A percentile compares a stretch with the other conserved stretches of the same genome.
Conservation (phyloP, 208 protist species). For the Trypanosoma vivax region DNA sequence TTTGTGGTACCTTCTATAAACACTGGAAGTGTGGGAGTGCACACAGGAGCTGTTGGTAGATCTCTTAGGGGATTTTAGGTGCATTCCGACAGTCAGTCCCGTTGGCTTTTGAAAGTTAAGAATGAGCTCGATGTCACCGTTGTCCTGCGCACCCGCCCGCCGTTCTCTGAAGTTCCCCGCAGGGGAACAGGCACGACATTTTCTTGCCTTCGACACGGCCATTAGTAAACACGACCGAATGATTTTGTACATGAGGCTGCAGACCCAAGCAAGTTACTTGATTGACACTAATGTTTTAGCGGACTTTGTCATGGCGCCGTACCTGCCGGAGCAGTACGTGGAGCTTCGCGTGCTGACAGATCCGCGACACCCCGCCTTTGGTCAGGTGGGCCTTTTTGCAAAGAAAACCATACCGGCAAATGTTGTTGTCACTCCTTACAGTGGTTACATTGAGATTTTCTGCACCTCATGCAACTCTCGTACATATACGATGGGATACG, state of each 20-base stretch:
- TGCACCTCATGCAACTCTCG: constrained; percentile 73
- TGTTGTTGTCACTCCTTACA: constrained; percentile 72
- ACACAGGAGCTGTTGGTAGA: too few relatives aligned
- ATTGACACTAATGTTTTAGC: constrained; percentile 34
- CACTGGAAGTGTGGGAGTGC: too few relatives aligned
- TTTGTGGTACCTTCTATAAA: too few relatives aligned
- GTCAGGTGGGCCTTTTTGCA: constrained; percentile 81
- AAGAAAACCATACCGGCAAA: constrained; percentile 56
- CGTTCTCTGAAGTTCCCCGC: constrained; percentile 67
- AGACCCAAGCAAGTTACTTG: constrained; percentile 37
- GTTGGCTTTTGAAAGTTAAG: background rate
- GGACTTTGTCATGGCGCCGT: constrained; percentile 27
- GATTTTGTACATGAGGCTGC: constrained; percentile 59
- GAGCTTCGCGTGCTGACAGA: constrained; percentile 79
- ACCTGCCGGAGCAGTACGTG: constrained; percentile 66
- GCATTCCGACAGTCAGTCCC: background rate
- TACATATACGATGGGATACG: constrained; percentile 89
- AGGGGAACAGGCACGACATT: constrained; percentile 44
- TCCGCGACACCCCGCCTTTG: constrained; percentile 73
- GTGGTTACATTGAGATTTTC: constrained; percentile 80
- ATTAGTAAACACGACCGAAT: constrained; percentile 68
- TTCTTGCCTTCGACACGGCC: constrained; percentile 65
- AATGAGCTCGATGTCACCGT: background rate
- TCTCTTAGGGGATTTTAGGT: too few relatives aligned
- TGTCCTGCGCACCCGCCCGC: constrained; percentile 45